Base-by-base conservation (phyloP, 2,329 filamentous ascomycete genomes). In the Diaporthe eres region DNA sequence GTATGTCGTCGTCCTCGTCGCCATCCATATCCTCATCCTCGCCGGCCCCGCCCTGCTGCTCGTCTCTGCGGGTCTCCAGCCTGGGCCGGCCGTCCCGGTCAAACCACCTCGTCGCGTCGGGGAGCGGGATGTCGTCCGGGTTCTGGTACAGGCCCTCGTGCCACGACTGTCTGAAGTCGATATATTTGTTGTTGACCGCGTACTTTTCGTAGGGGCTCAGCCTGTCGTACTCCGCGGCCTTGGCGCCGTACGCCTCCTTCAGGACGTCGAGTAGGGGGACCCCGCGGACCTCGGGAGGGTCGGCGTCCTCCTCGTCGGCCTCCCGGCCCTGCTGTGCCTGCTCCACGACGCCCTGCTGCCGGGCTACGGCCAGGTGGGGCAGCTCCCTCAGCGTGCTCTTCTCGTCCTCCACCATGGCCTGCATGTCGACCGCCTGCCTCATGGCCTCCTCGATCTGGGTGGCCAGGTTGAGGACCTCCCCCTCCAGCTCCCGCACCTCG, bases 1-100 rank as follows among this genome's bases (percentile, higher is more conserved):
- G 89, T 34, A 96, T 86, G 57, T 96, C 94, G 28, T 94, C 92
- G 73, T 93, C 92, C 22, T 88, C 88, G 7, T 90, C 91, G 49
- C 47, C 49, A 1, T 88, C 87, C 3, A 34, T 19, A 9, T 83
- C 86, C 4, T 79, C 84, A 19, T 53, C 60, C 1, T 79, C 84
- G 1, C 79, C 83, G 1, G 77, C 79, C 4, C 75, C 79, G 1
- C 37, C 72, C 67, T 7, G 71, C 15, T 37, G 58, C 44, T 53
- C 78, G 74, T 58, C 74, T 71, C 47, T 77, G 73, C 71, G 71
- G 4, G 47, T 34, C 51, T 68, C 17, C 10, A 73, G 73, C 39
- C 61, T 51, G 7, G 88, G 87, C 53, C 84, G 79, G 4, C 87
- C 88, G 49, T 86, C 82, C 25, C 82, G 77, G 61, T 86, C 83